Evolutionary conservation across 2,329 filamentous ascomycete genomes (phyloP).

Genomic region (Colletotrichum cereale): DNA sequence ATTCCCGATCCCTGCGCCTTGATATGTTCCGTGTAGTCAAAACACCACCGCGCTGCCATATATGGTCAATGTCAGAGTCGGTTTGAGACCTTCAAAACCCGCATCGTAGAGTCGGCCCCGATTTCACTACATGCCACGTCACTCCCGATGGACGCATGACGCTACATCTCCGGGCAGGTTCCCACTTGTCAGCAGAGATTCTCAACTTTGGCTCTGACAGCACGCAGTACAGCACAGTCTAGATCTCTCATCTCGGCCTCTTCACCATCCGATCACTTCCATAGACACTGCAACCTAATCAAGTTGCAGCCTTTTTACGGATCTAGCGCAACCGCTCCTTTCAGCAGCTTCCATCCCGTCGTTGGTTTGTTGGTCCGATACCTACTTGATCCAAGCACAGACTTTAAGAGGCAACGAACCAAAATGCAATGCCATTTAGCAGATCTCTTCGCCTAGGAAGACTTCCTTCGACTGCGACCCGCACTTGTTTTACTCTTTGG

Average conservation of each 20-base stretch:
- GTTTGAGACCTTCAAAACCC: constrained; percentile 2
- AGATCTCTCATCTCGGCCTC: not conserved
- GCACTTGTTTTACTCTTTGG: constrained; percentile 2
- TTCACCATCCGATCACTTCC: not conserved
- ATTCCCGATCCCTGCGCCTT: constrained; percentile 5
- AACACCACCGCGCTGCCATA: not conserved
- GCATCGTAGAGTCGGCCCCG: not conserved
- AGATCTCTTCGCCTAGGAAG: constrained; percentile 2
- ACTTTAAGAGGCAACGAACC: not conserved
- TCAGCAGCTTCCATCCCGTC: not conserved
- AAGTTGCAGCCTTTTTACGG: not conserved
- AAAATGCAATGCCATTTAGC: constrained; percentile 18
- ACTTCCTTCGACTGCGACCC: not conserved
- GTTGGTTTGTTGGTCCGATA: not conserved
- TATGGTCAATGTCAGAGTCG: not conserved
- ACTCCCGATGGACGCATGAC: constrained; percentile 18
- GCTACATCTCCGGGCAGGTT: constrained; percentile 18
- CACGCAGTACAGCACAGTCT: not conserved
- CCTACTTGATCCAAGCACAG: constrained; percentile 16
- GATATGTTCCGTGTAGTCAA: constrained; percentile 3
- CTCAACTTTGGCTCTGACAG: not conserved
- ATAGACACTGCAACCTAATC: not conserved
- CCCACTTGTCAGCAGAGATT: constrained; percentile 2
- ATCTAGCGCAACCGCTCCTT: not conserved
- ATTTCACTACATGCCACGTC: constrained; percentile 16